These are phyloP conservation scores for Neonectria sp. DNA, from an alignment of 2,329 filamentous ascomycete species.

Conservation along the genomic window DNA sequence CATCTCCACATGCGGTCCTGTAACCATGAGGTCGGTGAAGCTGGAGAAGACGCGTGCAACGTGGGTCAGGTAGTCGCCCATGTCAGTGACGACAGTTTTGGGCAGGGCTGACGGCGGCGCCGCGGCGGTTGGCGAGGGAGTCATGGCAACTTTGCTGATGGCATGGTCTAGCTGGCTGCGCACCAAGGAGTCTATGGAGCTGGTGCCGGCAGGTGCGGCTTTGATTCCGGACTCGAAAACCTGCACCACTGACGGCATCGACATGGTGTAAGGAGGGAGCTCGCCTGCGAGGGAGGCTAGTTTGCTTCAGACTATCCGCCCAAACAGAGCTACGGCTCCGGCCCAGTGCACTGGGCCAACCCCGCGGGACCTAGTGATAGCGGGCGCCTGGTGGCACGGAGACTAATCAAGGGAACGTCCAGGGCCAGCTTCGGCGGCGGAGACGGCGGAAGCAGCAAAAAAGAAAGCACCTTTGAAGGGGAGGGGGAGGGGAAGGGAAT, in stretches of 20 bases:
- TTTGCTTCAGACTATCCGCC: slow-evolving; percentile 35
- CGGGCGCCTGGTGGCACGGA: slow-evolving; percentile 43
- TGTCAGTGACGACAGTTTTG: slow-evolving; percentile 51
- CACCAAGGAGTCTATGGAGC: slow-evolving; percentile 48
- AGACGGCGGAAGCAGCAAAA: slow-evolving; percentile 41
- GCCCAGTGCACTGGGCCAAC: slow-evolving; percentile 40
- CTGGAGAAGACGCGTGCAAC: slow-evolving; percentile 53
- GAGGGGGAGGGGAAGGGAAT: slow-evolving; percentile 22
- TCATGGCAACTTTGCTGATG: slow-evolving; percentile 42
- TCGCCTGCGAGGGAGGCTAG: slow-evolving; percentile 20
- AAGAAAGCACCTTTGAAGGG: slow-evolving; percentile 31
- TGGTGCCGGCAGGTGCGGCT: slow-evolving; percentile 33
- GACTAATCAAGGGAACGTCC: slow-evolving; percentile 35
- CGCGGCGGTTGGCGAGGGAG: slow-evolving; percentile 25
- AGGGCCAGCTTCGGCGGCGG: slow-evolving; percentile 38
- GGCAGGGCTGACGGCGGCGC: slow-evolving; percentile 17
- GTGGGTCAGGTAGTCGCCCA: slow-evolving; percentile 55
- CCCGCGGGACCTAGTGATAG: slow-evolving; percentile 46
- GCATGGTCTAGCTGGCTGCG: slow-evolving; percentile 47
- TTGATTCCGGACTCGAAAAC: slow-evolving; percentile 51
- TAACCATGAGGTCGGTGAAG: slow-evolving; percentile 53
- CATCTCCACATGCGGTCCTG: slow-evolving; percentile 52
- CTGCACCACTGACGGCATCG: slow-evolving; percentile 46
- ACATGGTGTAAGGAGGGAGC: slow-evolving; percentile 39
- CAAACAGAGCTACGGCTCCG: slow-evolving; percentile 33